These are phyloP conservation scores for Solanum appendiculatum DNA, from an alignment of 257 asterid species.

Conservation along the genomic window DNA sequence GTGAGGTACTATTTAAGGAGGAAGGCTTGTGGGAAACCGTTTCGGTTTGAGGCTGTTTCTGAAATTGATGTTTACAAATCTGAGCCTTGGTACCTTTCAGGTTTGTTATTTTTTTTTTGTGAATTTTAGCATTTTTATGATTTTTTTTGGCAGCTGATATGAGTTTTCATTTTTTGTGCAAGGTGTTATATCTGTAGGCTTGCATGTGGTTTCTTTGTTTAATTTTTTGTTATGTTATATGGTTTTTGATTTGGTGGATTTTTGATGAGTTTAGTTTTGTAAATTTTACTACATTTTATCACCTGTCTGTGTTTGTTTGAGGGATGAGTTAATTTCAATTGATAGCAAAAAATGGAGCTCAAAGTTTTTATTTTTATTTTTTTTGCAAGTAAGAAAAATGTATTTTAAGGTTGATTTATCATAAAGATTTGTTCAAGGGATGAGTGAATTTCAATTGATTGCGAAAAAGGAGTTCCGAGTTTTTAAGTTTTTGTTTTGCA, in stretches of 20 bases:
- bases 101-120: conserved; percentile 16
- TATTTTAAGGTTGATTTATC: not conserved
- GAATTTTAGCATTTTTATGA: not conserved
- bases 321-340: not conserved
- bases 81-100: conserved; percentile 92
- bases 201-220: not conserved
- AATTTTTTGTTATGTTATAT: not conserved
- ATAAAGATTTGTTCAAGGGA: not conserved
- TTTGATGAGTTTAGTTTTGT: not conserved
- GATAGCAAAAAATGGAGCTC: not conserved
- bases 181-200: not conserved
- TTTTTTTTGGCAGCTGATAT: conserved; percentile 1
- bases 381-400: not conserved
- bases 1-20: conserved; percentile 80
- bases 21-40: conserved; percentile 76
- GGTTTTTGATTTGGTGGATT: not conserved
- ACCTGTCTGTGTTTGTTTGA: not conserved
- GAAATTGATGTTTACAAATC: conserved; percentile 97
- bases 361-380: not conserved
- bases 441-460: not conserved
- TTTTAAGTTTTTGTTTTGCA: not conserved
- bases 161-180: not conserved
- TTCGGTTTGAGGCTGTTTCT: conserved; percentile 73
- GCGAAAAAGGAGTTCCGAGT: not conserved
- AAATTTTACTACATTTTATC: not conserved